Conservation (phyloP, 2,329 filamentous ascomycete species). For the Peltaster fructicola region DNA sequence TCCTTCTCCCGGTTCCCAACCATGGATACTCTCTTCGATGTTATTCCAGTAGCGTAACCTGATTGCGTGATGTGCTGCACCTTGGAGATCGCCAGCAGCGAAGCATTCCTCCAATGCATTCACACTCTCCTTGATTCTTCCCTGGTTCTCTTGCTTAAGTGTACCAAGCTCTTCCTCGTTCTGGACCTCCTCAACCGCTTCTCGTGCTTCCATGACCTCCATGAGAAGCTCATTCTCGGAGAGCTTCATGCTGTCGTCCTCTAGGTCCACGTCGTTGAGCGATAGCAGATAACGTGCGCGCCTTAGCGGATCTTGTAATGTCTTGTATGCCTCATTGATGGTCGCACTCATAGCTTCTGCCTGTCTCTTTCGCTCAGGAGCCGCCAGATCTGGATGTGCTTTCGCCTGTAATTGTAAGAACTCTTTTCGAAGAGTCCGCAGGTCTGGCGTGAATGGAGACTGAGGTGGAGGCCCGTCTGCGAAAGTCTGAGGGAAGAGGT, state of each 20-base stretch:
- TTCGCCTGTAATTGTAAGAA: conserved; percentile 70
- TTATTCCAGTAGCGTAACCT: conserved; percentile 80
- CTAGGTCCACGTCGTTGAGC: conserved; percentile 56
- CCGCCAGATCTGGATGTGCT: conserved; percentile 53
- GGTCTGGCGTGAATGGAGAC: conserved; percentile 59
- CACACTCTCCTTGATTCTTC: conserved; percentile 47
- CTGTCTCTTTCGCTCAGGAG: conserved; percentile 31
- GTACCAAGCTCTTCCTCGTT: conserved; percentile 44
- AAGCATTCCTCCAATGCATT: conserved; percentile 47
- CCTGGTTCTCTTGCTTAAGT: conserved; percentile 49
- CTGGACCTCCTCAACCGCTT: conserved; percentile 40
- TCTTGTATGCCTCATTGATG: conserved; percentile 87
- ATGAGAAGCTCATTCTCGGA: conserved; percentile 56
- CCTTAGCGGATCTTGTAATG: conserved; percentile 56
- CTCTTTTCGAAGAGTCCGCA: conserved; percentile 55
- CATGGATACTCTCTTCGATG: conserved; percentile 59
- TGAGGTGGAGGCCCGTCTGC: conserved; percentile 58
- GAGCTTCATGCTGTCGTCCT: conserved; percentile 57
- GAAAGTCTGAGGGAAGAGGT: conserved; percentile 69
- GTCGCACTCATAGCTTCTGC: conserved; percentile 64
- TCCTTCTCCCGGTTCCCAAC: conserved; percentile 64
- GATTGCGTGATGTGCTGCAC: conserved; percentile 55
- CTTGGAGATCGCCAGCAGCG: conserved; percentile 43
- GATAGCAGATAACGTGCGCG: conserved; percentile 77
- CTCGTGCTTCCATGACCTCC: conserved; percentile 56